Base-by-base conservation (phyloP, 2,329 filamentous ascomycete genomes). In the Penicillium sp. region DNA sequence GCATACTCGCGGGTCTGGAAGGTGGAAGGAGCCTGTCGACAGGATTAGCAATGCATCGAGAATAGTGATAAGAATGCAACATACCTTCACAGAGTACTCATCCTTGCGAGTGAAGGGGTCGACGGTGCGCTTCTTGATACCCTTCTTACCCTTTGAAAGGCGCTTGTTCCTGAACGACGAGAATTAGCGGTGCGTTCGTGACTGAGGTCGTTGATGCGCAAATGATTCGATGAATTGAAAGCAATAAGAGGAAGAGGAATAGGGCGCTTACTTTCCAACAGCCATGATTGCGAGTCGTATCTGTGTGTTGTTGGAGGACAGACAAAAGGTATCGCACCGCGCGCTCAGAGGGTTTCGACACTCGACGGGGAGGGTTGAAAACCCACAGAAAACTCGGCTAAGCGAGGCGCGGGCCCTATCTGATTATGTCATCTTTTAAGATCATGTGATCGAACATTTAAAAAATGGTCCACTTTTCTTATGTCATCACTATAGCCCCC, bases 141-240 rank as follows among this genome's bases (percentile, higher is more conserved):
- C 93, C 88, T 99, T 99, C 91, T 97, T 99, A 84, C 94, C 94
- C 87, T 99, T 99, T 68, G 94, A 97, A 84, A 99, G 87, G 86
- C 94, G 91, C 91, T 99, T 99, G 88, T 99, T 99, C 90, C 88
- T 91, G 70, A 27, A 54, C 43, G 47, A 47, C 45, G 43, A 42
- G 32, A 26, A 45, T 66, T 62, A 65, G 58, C 51, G 44, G 32
- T 44, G n/a, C 42, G 23, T 57, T 59, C 59, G 54, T 51, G 26
- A 44, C 36, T 38, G 50, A 13, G 34, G 47, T 16, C 35, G 45
- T 47, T 27, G 23, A 51, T 41, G 36, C 42, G 42, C 39, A 53
- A n/a, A 35, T 47, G 36, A 47, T 52, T 53, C 50, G 43, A 53
- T 47, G 29, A 51, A 51, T 27, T 36, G 47, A 23, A 40, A 30